Evolutionary conservation across 164 flowering plant genomes (phyloP).

Genomic region (Nelumbo lutea): DNA sequence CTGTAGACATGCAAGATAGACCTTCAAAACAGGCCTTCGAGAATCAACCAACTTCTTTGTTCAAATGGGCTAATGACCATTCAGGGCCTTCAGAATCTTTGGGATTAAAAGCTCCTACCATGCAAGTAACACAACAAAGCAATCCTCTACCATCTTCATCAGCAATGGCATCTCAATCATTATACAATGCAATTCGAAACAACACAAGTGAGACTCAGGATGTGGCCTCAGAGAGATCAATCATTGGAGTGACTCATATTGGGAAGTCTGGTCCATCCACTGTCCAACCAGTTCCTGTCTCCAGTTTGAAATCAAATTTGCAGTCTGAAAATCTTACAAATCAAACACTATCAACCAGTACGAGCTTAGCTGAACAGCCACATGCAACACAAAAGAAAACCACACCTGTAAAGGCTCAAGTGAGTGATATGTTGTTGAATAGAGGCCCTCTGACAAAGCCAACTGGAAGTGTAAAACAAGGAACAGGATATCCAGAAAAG

Average conservation of each 20-base stretch:
- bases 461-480: slow-evolving; percentile 24
- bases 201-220: slow-evolving; percentile 11
- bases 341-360: slow-evolving; percentile 15
- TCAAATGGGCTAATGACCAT: slow-evolving; percentile 29
- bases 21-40: slow-evolving; percentile 23
- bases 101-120: slow-evolving; percentile 19
- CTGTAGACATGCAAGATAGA: slow-evolving; percentile 30
- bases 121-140: slow-evolving; percentile 14
- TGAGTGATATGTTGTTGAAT: slow-evolving; percentile 13
- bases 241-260: slow-evolving; percentile 9
- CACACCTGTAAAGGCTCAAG: slow-evolving; percentile 3
- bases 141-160: slow-evolving; percentile 13
- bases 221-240: slow-evolving; percentile 20
- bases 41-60: slow-evolving; percentile 24
- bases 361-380: slow-evolving; percentile 15
- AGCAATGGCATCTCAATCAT: slow-evolving; percentile 10
- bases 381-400: slow-evolving; percentile 14
- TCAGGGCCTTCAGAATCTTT: slow-evolving; percentile 20
- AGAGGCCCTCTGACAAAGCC: slow-evolving; percentile 11
- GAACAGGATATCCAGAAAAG: slow-evolving; percentile 11
- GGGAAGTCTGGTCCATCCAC: slow-evolving; percentile 14
- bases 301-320: slow-evolving; percentile 15
- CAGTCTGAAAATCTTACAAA: slow-evolving; percentile 17
- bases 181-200: slow-evolving; percentile 13
- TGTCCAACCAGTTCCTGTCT: slow-evolving; percentile 11